Base-by-base conservation (phyloP, 768 basidiomycete genomes). In the Trametes cubensis region DNA sequence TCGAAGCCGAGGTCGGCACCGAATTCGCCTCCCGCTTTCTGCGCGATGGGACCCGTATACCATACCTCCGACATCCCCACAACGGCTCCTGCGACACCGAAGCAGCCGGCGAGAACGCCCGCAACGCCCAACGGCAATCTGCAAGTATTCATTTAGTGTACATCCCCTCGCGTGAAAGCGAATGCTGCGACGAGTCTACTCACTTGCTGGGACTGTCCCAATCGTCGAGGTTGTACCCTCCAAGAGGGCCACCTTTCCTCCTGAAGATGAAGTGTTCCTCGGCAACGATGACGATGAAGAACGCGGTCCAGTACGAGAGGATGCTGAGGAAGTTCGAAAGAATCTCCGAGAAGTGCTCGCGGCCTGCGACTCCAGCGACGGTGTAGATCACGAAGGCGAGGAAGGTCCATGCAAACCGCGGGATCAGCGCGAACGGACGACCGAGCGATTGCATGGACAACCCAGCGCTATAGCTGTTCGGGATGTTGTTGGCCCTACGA, bases 1-100 rank as follows among this genome's bases (percentile, higher is more conserved):
- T 84, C 83, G 58, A 85, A 84, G 34, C 83, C 83, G 28, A 85
- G 73, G 65, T 85, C 83, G 1, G 80, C 83, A 30, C 83, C 83
- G 42, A 69, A 77, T 47, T 71, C 70, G 2, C 70, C 75, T 14
- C 81, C 81, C 4, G 81, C 78, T 47, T 76, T 60, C 49, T 67
- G 68, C 3, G 76, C 84, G 3, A 84, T 66, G 0, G 82, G 83
- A 0, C 84, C 84, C 1, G 77, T 80, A 58, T 83, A 84, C 81
- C 82, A 82, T 6, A 71, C 74, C 60, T 81, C 77, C 8, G 83
- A 78, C 83, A 85, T 85, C 1, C 81, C 79, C 6, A 83, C 70
- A 1, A 84, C 78, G 0, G 83, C 82, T 1, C 81, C 81, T 0
- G 68, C 78, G 5, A 79, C 77, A 11, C 83, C 83, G 55, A 76